Conservation (phyloP, 2,329 filamentous ascomycete species). For the Fusarium dlaminii region DNA sequence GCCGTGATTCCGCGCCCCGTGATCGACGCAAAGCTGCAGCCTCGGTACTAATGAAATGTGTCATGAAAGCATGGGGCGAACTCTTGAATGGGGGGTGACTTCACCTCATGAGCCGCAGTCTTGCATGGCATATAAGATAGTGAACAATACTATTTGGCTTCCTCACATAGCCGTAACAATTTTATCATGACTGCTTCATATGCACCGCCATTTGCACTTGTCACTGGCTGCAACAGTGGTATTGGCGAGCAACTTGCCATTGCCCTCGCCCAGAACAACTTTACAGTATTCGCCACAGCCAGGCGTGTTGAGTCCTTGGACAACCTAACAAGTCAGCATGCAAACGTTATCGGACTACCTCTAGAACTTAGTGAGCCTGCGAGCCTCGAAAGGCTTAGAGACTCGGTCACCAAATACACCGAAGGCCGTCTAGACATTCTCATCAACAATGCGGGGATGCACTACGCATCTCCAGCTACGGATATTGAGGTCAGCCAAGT, state of each 20-base stretch:
- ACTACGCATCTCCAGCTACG: neutral
- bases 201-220: neutral
- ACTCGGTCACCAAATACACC: neutral
- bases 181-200: accelerated
- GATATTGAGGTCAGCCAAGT: neutral
- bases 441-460: neutral
- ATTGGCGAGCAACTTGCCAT: neutral
- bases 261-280: neutral
- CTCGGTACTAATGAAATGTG: neutral
- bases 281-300: neutral
- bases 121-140: neutral
- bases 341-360: neutral
- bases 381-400: accelerated
- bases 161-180: accelerated
- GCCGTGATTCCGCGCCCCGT: neutral
- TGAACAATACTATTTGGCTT: accelerated
- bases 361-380: neutral
- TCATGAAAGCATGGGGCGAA: accelerated
- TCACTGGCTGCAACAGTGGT: neutral
- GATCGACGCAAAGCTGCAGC: neutral
- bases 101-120: neutral
- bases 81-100: neutral
- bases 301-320: neutral
- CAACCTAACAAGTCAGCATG: neutral
- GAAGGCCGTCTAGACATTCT: neutral